These are phyloP conservation scores for Thoreauomyces humboldtii DNA, from an alignment of 192 early-diverging fungal genomes.

Conservation along the genomic window DNA sequence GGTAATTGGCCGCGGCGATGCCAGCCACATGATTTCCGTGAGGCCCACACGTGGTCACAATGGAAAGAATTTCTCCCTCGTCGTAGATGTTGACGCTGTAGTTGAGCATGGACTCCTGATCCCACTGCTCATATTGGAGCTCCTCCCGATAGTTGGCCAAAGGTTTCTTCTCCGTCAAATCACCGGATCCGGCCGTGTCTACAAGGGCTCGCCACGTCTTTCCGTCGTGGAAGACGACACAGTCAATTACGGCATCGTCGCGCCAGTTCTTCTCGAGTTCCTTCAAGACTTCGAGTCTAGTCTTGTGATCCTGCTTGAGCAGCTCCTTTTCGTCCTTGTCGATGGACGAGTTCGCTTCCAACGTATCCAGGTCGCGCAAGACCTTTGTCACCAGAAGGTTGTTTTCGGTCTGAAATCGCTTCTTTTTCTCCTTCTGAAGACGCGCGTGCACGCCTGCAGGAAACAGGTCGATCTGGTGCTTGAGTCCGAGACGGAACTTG, in stretches of 20 bases:
- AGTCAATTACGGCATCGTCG: conserved; percentile 72
- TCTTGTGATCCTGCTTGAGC: conserved; percentile 57
- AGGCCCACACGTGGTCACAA: conserved; percentile 78
- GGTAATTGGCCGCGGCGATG: conserved; percentile 86
- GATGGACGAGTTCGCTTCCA: conserved; percentile 40
- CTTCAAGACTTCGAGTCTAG: conserved; percentile 65
- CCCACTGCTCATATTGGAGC: conserved; percentile 68
- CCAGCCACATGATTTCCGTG: conserved; percentile 96
- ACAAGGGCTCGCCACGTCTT: conserved; percentile 80
- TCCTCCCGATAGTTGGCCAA: conserved; percentile 77
- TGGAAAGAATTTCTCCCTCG: conserved; percentile 58
- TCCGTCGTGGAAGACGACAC: conserved; percentile 87
- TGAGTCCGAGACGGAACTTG: conserved; percentile 83
- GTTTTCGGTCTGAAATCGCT: conserved; percentile 40
- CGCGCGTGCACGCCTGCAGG: conserved; percentile 52
- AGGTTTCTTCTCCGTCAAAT: conserved; percentile 54
- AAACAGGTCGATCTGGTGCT: conserved; percentile 73
- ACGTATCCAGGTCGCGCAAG: conserved; percentile 44
- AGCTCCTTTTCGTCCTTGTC: conserved; percentile 46
- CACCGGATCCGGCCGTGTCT: conserved; percentile 73
- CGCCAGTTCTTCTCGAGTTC: conserved; percentile 57
- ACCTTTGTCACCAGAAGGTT: conserved; percentile 35
- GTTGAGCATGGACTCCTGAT: conserved; percentile 75
- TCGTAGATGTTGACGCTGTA: conserved; percentile 95
- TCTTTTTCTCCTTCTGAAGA: conserved; percentile 39